Base-by-base conservation (phyloP, 768 basidiomycete genomes). In the Termitomyces sp. region DNA sequence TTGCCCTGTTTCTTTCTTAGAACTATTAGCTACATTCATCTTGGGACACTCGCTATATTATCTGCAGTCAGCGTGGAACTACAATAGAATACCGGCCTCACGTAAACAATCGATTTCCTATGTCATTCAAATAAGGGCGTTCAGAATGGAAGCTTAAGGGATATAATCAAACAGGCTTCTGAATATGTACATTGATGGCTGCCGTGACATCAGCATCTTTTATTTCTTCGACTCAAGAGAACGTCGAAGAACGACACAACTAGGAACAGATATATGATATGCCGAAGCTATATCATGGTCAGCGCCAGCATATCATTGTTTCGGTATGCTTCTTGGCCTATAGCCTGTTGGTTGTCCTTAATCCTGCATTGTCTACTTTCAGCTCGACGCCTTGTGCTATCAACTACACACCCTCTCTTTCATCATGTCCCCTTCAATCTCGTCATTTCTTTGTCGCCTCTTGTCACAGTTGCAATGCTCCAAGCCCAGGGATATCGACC, bases 321-420 rank as follows among this genome's bases (percentile, higher is more conserved):
- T 86, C 88, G 40, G 88, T 87, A 70, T 55, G 46, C 25, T 47
- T 58, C 43, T 55, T 50, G 45, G 45, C 29, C 37, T 47, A 20
- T 34, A 54, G 52, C 25, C 43, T 38, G 59, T 54, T 25, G 25
- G 48, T 60, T 34, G 60, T 45, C 45, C 64, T 56, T 32, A 40
- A 51, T 52, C 48, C 57, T 66, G 56, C 53, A 49, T 56, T 53
- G 34, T 29, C 58, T 42, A 34, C 31, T 42, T 65, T 48, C 68
- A 92, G 91, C 81, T 92, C 71, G 87, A 92, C 72, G 73, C 80
- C 61, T 74, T 91, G 37, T 77, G 89, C 62, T 88, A 88, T 75
- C 88, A 91, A 70, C 75, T 93, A 63, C 84, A 89, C 72, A 81
- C 85, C 55, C 71, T 92, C 60, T 92, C 90, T 47, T 92, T 90